Evolutionary conservation across 169 alveolate species (phyloP).

Genomic region (Babesia ovata): DNA sequence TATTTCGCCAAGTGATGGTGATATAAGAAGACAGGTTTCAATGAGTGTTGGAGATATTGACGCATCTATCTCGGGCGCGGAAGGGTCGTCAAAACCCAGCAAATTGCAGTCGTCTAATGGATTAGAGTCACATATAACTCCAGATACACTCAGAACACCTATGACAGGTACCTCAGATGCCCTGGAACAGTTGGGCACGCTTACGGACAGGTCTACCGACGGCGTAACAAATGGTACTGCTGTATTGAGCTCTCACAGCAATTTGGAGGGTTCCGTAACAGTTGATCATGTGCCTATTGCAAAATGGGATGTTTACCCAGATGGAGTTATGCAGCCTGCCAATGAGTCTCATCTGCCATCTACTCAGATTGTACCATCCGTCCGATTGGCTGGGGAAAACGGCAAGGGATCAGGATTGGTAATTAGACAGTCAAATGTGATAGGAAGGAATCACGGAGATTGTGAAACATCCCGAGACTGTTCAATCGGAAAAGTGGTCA

Average conservation of each 20-base stretch:
- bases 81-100: background rate
- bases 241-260: too few species aligned
- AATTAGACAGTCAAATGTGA: background rate
- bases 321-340: too few species aligned
- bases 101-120: background rate
- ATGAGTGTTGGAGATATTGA: background rate
- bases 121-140: background rate
- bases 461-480: too few species aligned
- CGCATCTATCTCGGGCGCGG: background rate
- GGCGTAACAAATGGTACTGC: too few species aligned
- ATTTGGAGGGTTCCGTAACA: too few species aligned
- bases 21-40: background rate
- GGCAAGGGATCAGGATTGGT: background rate
- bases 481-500: background rate
- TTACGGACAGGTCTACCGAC: background rate
- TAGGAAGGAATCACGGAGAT: background rate
- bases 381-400: background rate
- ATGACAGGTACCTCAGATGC: background rate
- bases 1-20: background rate
- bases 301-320: too few species aligned
- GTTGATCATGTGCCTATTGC: too few species aligned
- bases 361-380: too few species aligned
- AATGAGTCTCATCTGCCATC: too few species aligned
- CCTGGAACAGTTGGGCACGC: background rate
- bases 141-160: background rate